These are phyloP conservation scores for Colletotrichum navitas DNA, from an alignment of 2,329 filamentous ascomycete species.

Conservation along the genomic window DNA sequence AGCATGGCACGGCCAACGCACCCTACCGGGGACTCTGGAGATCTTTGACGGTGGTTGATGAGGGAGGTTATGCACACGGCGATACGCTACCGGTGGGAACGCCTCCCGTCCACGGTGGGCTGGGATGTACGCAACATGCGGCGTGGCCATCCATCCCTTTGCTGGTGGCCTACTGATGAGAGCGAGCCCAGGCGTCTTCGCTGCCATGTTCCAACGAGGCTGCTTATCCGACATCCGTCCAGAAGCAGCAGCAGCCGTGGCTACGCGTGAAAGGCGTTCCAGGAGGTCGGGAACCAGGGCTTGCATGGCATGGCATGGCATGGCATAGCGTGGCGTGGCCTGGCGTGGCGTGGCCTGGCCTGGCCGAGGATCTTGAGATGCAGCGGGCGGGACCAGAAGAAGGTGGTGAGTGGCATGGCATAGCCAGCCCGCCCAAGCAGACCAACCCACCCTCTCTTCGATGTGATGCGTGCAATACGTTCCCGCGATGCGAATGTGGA, in stretches of 20 bases:
- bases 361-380: slow-evolving; percentile 41
- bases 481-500: slow-evolving; percentile 24
- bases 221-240: slow-evolving; percentile 32
- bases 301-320: slow-evolving; percentile 37
- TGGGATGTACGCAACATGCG: slow-evolving; percentile 40
- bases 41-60: background rate
- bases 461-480: slow-evolving; percentile 38
- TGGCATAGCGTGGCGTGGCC: slow-evolving; percentile 21
- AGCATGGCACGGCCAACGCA: background rate
- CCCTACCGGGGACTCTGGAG: background rate
- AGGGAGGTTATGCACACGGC: background rate
- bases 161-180: slow-evolving; percentile 22
- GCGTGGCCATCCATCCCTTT: slow-evolving; percentile 21
- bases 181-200: slow-evolving; percentile 14
- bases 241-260: slow-evolving; percentile 34
- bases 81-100: no score
- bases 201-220: slow-evolving; percentile 35
- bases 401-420: slow-evolving; percentile 28
- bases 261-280: slow-evolving; percentile 37
- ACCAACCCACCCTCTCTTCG: slow-evolving; percentile 18
- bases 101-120: slow-evolving; percentile 17
- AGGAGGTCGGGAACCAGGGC: slow-evolving; percentile 35
- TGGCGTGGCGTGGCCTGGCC: slow-evolving; percentile 18
- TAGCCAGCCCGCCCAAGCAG: slow-evolving; percentile 18
- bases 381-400: slow-evolving; percentile 37